Percentiles rank a stretch among this genome's conserved stretches.
These are phyloP conservation scores for Phaeosphaeriaceae sp. DNA, from an alignment of 2,329 filamentous ascomycete genomes.

Conservation along the genomic window DNA sequence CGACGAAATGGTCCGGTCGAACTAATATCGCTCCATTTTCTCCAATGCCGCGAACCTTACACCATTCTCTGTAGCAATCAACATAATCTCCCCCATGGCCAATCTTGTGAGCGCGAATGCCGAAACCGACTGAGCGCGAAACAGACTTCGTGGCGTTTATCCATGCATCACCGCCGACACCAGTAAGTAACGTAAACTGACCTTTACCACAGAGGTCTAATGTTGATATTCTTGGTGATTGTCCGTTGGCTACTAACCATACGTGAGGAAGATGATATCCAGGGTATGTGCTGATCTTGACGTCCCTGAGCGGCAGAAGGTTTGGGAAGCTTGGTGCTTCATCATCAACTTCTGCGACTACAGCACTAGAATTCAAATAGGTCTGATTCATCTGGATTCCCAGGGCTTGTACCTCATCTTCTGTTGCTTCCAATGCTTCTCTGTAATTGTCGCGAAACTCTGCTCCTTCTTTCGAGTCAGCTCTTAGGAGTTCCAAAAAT, in stretches of 20 bases:
- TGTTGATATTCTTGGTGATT: conserved; percentile 60
- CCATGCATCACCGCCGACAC: conserved; percentile 63
- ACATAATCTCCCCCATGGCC: background rate
- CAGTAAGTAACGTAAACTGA: conserved; percentile 40
- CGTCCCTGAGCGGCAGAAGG: background rate
- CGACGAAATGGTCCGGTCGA: conserved; percentile 65
- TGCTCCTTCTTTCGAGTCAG: conserved; percentile 1
- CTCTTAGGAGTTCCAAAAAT: background rate
- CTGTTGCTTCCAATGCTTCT: conserved; percentile 52
- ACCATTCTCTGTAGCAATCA: conserved; percentile 43
- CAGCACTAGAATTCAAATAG: conserved; percentile 52
- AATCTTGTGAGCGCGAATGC: background rate
- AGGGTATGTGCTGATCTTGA: conserved; percentile 58
- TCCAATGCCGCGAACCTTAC: conserved; percentile 57
- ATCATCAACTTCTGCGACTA: background rate
- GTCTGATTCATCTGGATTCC: conserved; percentile 67
- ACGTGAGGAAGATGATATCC: conserved; percentile 67
- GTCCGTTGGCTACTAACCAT: conserved; percentile 62
- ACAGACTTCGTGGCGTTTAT: conserved; percentile 53
- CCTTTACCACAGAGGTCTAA: conserved; percentile 66
- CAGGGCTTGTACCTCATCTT: conserved; percentile 62
- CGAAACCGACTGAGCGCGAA: background rate
- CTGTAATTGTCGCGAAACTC: conserved; percentile 35
- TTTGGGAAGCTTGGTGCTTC: background rate
- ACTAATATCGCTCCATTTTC: conserved; percentile 49